Evolutionary conservation across 2,329 filamentous ascomycete species (phyloP).

Genomic region (Huntiella moniliformis): DNA sequence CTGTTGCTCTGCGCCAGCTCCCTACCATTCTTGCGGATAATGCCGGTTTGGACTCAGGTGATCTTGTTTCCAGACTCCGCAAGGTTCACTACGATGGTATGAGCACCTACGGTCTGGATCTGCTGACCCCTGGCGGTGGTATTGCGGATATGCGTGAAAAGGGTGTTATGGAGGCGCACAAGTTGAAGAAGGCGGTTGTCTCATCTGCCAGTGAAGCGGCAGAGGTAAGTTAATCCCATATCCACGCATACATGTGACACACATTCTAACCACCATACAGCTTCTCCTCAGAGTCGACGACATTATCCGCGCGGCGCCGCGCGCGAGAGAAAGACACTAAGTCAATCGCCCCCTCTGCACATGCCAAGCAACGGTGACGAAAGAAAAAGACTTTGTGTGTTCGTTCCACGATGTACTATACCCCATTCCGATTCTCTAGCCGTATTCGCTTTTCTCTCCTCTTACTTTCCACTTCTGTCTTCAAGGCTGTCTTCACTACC

Average conservation of each 20-base stretch:
- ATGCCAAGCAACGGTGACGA: conserved; percentile 18
- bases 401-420: conserved; percentile 4
- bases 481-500: background rate
- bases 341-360: background rate
- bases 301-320: conserved; percentile 85
- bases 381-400: conserved; percentile 17
- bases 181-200: conserved; percentile 95
- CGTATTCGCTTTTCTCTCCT: background rate
- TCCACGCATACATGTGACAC: background rate
- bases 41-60: conserved; percentile 85
- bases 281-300: conserved; percentile 87
- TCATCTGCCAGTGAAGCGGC: conserved; percentile 90
- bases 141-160: conserved; percentile 91
- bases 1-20: conserved; percentile 72
- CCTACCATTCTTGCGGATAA: conserved; percentile 97
- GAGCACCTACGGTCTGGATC: conserved; percentile 77
- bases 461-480: background rate
- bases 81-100: conserved; percentile 91
- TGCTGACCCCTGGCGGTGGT: conserved; percentile 75
- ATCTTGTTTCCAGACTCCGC: conserved; percentile 75
- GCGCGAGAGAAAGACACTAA: conserved; percentile 58
- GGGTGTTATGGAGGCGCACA: conserved; percentile 94
- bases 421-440: background rate
- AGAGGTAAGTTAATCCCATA: conserved; percentile 44
- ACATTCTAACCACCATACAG: conserved; percentile 26